Evolutionary conservation across 2,329 filamentous ascomycete species (phyloP).

Genomic region (Huntiella savannae): DNA sequence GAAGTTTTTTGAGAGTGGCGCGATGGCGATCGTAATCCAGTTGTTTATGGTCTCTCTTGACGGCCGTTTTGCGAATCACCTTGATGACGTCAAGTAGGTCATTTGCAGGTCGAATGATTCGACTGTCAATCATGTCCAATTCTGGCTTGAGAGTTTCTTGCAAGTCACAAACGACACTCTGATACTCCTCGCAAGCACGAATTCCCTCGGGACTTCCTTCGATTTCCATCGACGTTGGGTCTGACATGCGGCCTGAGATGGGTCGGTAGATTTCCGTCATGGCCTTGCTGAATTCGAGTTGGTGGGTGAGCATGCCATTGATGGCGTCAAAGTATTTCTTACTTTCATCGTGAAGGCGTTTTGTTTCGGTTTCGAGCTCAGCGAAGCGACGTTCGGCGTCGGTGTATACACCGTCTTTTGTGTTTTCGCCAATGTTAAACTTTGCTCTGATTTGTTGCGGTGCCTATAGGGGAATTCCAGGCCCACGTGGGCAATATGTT

Average conservation of each 20-base stretch:
- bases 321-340: conserved; percentile 96
- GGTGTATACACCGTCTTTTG: conserved; percentile 84
- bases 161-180: conserved; percentile 70
- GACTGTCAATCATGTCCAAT: conserved; percentile 88
- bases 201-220: conserved; percentile 90
- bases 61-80: conserved; percentile 68
- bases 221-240: conserved; percentile 62
- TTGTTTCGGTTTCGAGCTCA: conserved; percentile 88
- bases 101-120: conserved; percentile 80
- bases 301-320: conserved; percentile 91
- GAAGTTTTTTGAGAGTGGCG: conserved; percentile 70
- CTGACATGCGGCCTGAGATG: conserved; percentile 87
- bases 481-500: no score
- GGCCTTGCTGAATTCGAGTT: conserved; percentile 95
- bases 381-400: conserved; percentile 88
- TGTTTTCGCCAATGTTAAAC: conserved; percentile 91
- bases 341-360: conserved; percentile 90
- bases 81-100: conserved; percentile 92
- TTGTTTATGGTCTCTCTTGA: conserved; percentile 93
- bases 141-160: conserved; percentile 78
- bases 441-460: conserved; percentile 80
- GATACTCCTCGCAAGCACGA: conserved; percentile 88
- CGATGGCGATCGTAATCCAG: conserved; percentile 86
- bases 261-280: conserved; percentile 96
- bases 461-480: conserved; percentile 29